Conservation (phyloP, 192 early-diverging fungal genomes). For the Backusella psychrophila region DNA sequence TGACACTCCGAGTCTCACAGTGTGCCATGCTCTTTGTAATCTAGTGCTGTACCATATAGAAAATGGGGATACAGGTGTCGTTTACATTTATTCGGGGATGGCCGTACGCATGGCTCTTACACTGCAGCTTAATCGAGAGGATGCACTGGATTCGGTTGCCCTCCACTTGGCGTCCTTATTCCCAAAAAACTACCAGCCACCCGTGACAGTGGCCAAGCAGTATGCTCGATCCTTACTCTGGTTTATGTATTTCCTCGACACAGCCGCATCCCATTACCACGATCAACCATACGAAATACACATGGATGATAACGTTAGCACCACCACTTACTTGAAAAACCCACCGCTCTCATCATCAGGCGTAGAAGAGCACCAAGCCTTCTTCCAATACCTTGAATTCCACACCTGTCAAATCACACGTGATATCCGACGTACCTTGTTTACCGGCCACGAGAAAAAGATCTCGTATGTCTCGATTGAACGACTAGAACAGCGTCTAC, state of each 20-base stretch:
- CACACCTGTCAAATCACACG: constrained; percentile 32
- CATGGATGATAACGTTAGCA: constrained; percentile 11
- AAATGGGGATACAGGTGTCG: constrained; percentile 27
- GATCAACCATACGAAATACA: constrained; percentile 31
- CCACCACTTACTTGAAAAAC: constrained; percentile 4
- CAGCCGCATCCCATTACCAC: constrained; percentile 33
- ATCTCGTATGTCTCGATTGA: constrained; percentile 21
- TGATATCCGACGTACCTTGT: constrained; percentile 32
- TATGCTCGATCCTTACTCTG: constrained; percentile 30
- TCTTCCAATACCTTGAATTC: constrained; percentile 28
- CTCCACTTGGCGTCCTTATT: constrained; percentile 7
- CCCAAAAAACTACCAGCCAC: background rate
- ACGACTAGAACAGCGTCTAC: constrained; percentile 22
- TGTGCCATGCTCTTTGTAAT: constrained; percentile 31
- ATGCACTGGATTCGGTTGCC: constrained; percentile 12
- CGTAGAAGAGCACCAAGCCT: constrained; percentile 20
- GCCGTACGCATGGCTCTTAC: constrained; percentile 33
- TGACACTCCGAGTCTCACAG: constrained; percentile 22
- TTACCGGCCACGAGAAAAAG: constrained; percentile 19
- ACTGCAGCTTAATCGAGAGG: constrained; percentile 25
- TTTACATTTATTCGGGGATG: constrained; percentile 36
- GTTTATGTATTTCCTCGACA: constrained; percentile 35
- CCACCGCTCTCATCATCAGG: constrained; percentile 7
- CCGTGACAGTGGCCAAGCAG: background rate
- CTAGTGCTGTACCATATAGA: constrained; percentile 34